These are phyloP conservation scores for Actinidia polygama DNA, from an alignment of 179 eudicot genomes.

Conservation along the genomic window DNA sequence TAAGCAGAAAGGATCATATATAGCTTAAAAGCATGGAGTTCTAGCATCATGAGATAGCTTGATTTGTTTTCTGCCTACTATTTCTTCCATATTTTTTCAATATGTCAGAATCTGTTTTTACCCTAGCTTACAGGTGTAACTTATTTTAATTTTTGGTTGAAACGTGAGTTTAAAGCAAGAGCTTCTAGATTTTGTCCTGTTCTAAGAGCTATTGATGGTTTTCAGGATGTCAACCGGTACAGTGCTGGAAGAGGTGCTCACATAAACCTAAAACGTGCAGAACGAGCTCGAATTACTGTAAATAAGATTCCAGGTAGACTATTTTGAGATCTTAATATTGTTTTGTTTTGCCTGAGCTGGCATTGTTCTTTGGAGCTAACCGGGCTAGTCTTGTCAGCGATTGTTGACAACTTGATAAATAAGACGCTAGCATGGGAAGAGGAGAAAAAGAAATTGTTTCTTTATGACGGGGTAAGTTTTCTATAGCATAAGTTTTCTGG, in stretches of 20 bases:
- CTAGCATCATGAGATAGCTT: neutral
- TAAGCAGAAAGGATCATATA: constrained; percentile 27
- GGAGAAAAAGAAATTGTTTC: constrained; percentile 52
- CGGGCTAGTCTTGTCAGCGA: constrained; percentile 34
- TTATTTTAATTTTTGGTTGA: neutral
- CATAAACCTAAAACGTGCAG: constrained; percentile 70
- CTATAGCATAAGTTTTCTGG: neutral
- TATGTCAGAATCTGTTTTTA: neutral
- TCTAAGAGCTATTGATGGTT: constrained; percentile 13
- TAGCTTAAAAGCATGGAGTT: neutral
- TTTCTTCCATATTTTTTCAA: neutral
- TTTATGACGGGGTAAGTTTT: constrained; percentile 63
- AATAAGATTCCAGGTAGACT: constrained; percentile 69
- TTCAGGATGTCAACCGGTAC: constrained; percentile 60
- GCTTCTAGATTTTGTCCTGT: neutral
- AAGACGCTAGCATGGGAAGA: constrained; percentile 67
- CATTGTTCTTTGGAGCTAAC: constrained; percentile 18
- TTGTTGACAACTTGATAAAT: constrained; percentile 56
- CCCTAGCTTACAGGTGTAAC: neutral
- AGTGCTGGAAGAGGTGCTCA: constrained; percentile 75
- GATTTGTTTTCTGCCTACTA: neutral
- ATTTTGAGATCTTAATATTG: neutral
- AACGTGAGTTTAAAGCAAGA: neutral
- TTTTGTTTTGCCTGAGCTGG: constrained; percentile 12
- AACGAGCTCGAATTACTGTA: constrained; percentile 61